Evolutionary conservation across 129 eudicot species (phyloP).

Genomic region (Escallonia herrerae): DNA sequence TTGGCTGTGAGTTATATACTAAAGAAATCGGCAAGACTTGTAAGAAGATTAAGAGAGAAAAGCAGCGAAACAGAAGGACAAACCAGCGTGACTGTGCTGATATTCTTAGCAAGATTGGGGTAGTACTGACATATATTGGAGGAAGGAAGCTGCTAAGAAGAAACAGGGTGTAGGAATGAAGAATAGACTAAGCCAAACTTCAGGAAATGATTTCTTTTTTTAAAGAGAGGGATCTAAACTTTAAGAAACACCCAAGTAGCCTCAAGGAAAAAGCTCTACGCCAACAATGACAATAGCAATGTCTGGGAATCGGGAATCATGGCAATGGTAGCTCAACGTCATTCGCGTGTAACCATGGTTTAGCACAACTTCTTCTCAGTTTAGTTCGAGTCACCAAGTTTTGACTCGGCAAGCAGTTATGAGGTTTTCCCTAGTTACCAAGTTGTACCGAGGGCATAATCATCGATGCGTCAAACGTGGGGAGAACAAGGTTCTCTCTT

Average conservation of each 20-base stretch:
- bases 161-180: slow-evolving; percentile 6
- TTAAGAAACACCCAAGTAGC: not conserved
- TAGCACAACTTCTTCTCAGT: not conserved
- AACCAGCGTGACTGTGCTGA: not conserved
- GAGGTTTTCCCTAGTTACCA: not conserved
- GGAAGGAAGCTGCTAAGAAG: slow-evolving; percentile 40
- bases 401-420: not conserved
- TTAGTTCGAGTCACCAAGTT: slow-evolving; percentile 21
- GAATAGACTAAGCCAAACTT: slow-evolving; percentile 28
- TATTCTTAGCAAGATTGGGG: too few relatives aligned
- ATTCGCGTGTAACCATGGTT: not conserved
- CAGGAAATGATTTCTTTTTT: slow-evolving; percentile 26
- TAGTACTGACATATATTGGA: not conserved
- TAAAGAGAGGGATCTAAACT: slow-evolving; percentile 25
- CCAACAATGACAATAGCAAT: slow-evolving; percentile 20
- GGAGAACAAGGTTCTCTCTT: slow-evolving; percentile 12
- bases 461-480: slow-evolving; percentile 8
- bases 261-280: not conserved
- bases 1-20: not conserved
- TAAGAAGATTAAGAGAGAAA: not conserved
- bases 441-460: not conserved
- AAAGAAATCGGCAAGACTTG: slow-evolving; percentile 1
- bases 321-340: slow-evolving; percentile 8
- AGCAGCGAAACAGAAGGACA: not conserved
- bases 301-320: slow-evolving; percentile 13